Base-by-base conservation (phyloP, 2,329 filamentous ascomycete genomes). In the Calonectria henricotiae region DNA sequence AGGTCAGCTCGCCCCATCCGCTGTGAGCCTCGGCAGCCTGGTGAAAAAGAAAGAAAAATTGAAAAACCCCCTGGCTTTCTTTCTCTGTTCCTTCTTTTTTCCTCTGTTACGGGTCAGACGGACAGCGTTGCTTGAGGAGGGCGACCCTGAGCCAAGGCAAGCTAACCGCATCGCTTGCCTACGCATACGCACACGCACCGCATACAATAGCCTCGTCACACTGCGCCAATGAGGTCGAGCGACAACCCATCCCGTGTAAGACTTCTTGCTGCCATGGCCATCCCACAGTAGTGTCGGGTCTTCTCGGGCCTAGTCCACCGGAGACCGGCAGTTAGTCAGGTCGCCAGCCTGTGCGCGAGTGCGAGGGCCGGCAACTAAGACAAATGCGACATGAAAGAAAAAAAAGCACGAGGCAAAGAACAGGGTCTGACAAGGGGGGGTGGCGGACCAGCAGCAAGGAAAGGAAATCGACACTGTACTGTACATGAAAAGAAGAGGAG, bases 251-350 rank as follows among this genome's bases (percentile, higher is more conserved):
- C n/a, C 51, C 51, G 35, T 55, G 51, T 55, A 55, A 55, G 51
- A 55, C 35, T 23, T 5, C 32, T 55, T 32, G 35, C 51, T 55
- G 11, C 51, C 32, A 55, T 23, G 51, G 67, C 64, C 70, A 70
- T 68, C 69, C 49, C 55, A 5, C 43, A 55, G 51, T 55, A 55
- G 51, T 27, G 41, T 74, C 73, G 75, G 71, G 74, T 74, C 71
- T 74, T 76, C 47, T 76, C 73, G 70, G 72, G 67, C 69, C 74
- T 68, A 71, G 75, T 54, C 66, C 44, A 55, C 61, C 69, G 65
- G 55, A 65, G 55, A 61, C 62, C 70, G 73, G 73, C 47, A 73
- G 61, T 68, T 51, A 55, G 32, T 68, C 61, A 55, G 32, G 7
- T 11, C 35, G 9, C 35, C 35, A 37, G 35, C 35, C 35, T 13